Evolutionary conservation across 176 grass and related monocot genomes (phyloP).

Genomic region (Alloteropsis semialata): DNA sequence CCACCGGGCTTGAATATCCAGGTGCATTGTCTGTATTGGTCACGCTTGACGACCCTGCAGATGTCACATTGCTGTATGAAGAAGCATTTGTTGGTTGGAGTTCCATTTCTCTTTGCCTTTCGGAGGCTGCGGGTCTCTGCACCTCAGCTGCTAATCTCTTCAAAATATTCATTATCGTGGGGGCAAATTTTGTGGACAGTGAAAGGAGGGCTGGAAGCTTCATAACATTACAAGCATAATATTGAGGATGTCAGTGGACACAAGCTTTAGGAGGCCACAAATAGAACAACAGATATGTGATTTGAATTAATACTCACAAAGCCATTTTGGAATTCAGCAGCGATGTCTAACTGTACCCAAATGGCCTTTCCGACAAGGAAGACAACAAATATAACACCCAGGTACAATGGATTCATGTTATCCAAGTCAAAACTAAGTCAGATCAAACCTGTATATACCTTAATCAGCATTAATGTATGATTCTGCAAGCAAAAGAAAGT

Average conservation of each 20-base stretch:
- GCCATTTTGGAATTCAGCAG: conserved; percentile 66
- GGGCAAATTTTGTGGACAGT: conserved; percentile 86
- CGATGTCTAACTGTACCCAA: conserved; percentile 85
- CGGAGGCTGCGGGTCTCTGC: conserved; percentile 38
- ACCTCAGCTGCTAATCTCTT: conserved; percentile 86
- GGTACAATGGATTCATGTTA: conserved; percentile 68
- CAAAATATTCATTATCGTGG: conserved; percentile 84
- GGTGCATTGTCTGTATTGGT: conserved; percentile 43
- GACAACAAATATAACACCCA: conserved; percentile 69
- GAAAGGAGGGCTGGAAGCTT: conserved; percentile 81
- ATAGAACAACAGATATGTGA: conserved; percentile 5
- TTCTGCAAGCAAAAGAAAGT: conserved; percentile 15
- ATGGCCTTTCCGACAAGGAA: conserved; percentile 85
- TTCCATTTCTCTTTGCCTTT: conserved; percentile 45
- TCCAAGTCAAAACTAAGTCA: conserved; percentile 26
- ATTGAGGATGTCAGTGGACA: conserved; percentile 10
- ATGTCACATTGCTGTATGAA: conserved; percentile 47
- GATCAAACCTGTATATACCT: not conserved
- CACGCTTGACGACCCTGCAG: conserved; percentile 62
- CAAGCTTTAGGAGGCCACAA: not conserved
- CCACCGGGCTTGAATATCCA: conserved; percentile 59
- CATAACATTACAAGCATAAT: conserved; percentile 22
- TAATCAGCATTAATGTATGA: not conserved
- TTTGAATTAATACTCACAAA: conserved; percentile 68
- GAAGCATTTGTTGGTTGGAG: conserved; percentile 62